Evolutionary conservation across 495 filamentous ascomycete genomes (phyloP).

Genomic region (Polyplosphaeria fusca): DNA sequence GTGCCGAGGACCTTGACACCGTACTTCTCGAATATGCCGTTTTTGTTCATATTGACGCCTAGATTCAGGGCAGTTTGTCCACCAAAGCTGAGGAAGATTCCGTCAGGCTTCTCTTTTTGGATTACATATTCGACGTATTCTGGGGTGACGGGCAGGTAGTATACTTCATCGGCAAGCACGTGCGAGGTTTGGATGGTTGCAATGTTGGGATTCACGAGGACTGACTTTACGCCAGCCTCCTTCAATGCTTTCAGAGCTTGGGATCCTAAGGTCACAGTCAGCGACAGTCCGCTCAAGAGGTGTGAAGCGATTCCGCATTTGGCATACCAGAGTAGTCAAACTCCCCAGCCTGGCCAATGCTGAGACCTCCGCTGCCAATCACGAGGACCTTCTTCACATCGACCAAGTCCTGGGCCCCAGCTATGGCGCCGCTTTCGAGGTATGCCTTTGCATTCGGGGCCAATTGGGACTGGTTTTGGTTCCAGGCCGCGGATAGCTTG

Average conservation of each 20-base stretch:
- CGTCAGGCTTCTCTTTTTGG: constrained; percentile 84
- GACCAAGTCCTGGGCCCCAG: constrained; percentile 65
- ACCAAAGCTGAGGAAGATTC: constrained; percentile 94
- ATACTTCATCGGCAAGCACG: constrained; percentile 95
- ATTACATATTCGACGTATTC: constrained; percentile 98
- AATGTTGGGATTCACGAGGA: constrained; percentile 98
- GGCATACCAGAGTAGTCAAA: constrained; percentile 92
- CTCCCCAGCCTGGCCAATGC: constrained; percentile 97
- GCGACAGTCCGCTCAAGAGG: too few relatives aligned
- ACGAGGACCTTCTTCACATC: constrained; percentile 98
- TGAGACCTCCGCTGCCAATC: constrained; percentile 90
- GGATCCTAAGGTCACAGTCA: constrained; percentile 58
- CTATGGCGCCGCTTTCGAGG: constrained; percentile 78
- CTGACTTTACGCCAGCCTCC: constrained; percentile 88
- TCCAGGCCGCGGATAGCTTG: constrained; percentile 23
- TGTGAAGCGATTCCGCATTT: neutral
- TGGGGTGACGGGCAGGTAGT: constrained; percentile 94
- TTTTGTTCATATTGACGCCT: constrained; percentile 94
- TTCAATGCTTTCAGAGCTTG: constrained; percentile 78
- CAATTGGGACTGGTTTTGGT: constrained; percentile 48
- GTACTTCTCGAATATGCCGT: constrained; percentile 92
- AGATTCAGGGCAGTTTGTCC: constrained; percentile 96
- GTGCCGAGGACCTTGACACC: constrained; percentile 93
- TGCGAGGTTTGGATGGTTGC: constrained; percentile 98
- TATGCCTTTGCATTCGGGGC: constrained; percentile 86